These are phyloP conservation scores for Beta macrorhiza DNA, from an alignment of 179 eudicot genomes.

Conservation along the genomic window DNA sequence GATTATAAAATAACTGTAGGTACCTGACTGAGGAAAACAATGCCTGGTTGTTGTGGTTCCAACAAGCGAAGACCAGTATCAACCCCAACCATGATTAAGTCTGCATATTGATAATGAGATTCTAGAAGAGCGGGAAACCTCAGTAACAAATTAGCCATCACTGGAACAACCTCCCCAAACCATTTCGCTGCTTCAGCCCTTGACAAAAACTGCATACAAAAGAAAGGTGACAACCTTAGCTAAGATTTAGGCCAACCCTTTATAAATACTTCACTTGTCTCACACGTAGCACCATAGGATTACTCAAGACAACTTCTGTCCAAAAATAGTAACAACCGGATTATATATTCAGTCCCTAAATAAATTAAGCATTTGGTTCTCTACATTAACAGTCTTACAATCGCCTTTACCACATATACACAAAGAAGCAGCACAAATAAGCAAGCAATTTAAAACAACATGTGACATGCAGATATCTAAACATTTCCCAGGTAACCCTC, in stretches of 20 bases:
- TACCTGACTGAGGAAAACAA: constrained; percentile 82
- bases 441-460: not conserved
- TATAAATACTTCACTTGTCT: not conserved
- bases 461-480: not conserved
- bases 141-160: constrained; percentile 61
- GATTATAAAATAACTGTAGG: not conserved
- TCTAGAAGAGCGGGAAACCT: constrained; percentile 62
- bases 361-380: not conserved
- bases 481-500: not conserved
- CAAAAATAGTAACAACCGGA: not conserved
- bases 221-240: constrained; percentile 7
- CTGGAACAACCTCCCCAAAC: constrained; percentile 69
- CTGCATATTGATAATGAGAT: constrained; percentile 62
- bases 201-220: constrained; percentile 49
- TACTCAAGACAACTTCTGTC: not conserved
- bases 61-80: constrained; percentile 66
- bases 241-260: constrained; percentile 8
- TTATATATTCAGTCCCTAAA: not conserved
- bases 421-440: not conserved
- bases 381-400: not conserved
- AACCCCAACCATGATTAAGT: constrained; percentile 36
- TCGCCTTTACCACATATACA: not conserved
- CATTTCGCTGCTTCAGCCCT: constrained; percentile 65
- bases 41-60: constrained; percentile 70
- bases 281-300: not conserved